Evolutionary conservation across 768 basidiomycete species (phyloP).

Genomic region (Leccinum incarnatum): DNA sequence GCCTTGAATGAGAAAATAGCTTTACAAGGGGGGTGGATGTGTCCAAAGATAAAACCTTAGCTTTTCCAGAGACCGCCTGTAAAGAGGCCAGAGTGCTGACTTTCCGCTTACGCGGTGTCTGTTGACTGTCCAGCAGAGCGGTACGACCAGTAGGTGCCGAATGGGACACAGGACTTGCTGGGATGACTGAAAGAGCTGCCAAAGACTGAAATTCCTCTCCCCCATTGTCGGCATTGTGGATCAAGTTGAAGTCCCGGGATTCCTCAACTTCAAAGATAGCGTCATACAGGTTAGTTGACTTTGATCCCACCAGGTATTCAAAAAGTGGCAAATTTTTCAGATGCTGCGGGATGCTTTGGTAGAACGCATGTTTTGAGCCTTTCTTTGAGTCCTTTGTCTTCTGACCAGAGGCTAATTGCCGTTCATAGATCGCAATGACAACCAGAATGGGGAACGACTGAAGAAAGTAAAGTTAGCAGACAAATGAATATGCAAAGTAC

Average conservation of each 20-base stretch:
- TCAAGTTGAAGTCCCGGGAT: conserved; percentile 45
- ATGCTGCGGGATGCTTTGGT: conserved; percentile 64
- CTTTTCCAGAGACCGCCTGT: conserved; percentile 29
- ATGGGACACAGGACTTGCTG: conserved; percentile 11
- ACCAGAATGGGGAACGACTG: conserved; percentile 78
- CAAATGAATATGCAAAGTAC: not conserved
- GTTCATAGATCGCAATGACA: conserved; percentile 76
- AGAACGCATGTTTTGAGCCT: conserved; percentile 53
- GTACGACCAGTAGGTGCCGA: conserved; percentile 2
- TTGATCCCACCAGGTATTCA: conserved; percentile 73
- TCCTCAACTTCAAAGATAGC: conserved; percentile 76
- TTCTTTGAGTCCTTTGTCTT: conserved; percentile 50
- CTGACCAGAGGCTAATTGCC: conserved; percentile 55
- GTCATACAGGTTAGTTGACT: conserved; percentile 65
- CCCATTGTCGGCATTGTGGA: conserved; percentile 51
- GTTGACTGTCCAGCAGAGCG: conserved; percentile 10
- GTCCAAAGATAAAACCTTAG: conserved; percentile 29
- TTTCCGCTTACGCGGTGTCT: conserved; percentile 23
- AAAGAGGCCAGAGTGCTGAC: conserved; percentile 26
- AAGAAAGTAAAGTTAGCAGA: not conserved
- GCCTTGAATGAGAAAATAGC: conserved; percentile 26
- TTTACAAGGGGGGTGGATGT: conserved; percentile 26
- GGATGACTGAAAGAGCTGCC: conserved; percentile 5
- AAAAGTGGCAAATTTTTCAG: conserved; percentile 73
- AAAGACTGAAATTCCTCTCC: conserved; percentile 11